Percentiles rank a stretch among this genome's conserved stretches.
Evolutionary conservation across 805 yeast genomes (phyloP).

Genomic region (Metschnikowia picachoensis): DNA sequence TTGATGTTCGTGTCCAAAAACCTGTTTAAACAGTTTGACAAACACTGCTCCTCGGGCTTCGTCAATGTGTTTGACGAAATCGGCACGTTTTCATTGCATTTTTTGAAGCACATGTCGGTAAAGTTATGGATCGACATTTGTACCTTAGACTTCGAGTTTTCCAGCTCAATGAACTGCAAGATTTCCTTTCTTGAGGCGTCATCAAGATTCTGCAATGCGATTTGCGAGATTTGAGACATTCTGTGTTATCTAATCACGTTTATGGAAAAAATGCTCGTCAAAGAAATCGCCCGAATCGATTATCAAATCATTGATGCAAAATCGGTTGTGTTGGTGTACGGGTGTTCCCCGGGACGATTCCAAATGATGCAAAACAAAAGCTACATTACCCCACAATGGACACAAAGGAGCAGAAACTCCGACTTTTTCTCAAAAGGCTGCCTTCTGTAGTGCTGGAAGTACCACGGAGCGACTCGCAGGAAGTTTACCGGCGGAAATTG

Average conservation of each 20-base stretch:
- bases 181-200: slow-evolving; percentile 72
- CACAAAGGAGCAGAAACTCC: slow-evolving; percentile 1
- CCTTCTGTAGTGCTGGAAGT: background rate
- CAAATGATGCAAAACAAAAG: background rate
- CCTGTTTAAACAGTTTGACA: slow-evolving; percentile 77
- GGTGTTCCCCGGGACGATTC: background rate
- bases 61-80: slow-evolving; percentile 49
- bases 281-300: too few species aligned
- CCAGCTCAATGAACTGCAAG: slow-evolving; percentile 70
- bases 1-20: slow-evolving; percentile 84
- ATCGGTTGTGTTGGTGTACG: slow-evolving; percentile 8
- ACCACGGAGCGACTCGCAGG: slow-evolving; percentile 8
- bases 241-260: background rate
- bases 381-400: background rate
- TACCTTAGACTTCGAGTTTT: slow-evolving; percentile 81
- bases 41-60: slow-evolving; percentile 63
- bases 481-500: slow-evolving; percentile 11
- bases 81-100: slow-evolving; percentile 56
- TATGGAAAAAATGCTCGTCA: background rate
- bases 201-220: slow-evolving; percentile 45
- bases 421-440: background rate
- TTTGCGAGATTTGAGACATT: slow-evolving; percentile 36
- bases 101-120: slow-evolving; percentile 88
- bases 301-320: too few species aligned
- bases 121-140: slow-evolving; percentile 83